Percentiles rank a stretch among this genome's conserved stretches.
Conservation (phyloP, 176 grass and related monocot genomes). For the Oryza punctata region DNA sequence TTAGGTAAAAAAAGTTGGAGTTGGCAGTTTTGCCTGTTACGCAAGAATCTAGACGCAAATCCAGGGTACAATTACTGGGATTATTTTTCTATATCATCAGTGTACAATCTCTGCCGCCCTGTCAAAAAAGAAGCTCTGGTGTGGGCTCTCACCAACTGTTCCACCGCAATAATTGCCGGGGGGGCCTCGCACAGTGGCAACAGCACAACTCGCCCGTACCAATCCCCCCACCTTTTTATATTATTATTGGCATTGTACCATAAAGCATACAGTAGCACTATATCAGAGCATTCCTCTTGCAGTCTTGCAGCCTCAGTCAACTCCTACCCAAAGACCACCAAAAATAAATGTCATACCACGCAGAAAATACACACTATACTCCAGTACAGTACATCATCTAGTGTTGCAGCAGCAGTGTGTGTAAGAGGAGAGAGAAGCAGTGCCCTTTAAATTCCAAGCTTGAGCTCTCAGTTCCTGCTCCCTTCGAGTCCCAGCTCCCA, state of each 20-base stretch:
- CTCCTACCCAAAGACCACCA: constrained; percentile 44
- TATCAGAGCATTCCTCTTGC: constrained; percentile 64
- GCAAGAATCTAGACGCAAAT: background rate
- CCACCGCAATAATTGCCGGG: constrained; percentile 51
- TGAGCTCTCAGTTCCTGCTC: constrained; percentile 9
- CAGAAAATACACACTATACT: background rate
- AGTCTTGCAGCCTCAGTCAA: constrained; percentile 48
- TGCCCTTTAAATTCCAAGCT: constrained; percentile 37
- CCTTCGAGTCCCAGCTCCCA: constrained; percentile 1
- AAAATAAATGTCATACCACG: constrained; percentile 23
- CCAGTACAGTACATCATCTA: background rate
- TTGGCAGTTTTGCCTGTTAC: background rate
- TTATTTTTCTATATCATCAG: background rate
- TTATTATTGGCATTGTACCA: constrained; percentile 57
- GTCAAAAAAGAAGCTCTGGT: constrained; percentile 44
- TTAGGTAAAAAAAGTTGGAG: background rate
- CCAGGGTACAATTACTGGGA: background rate
- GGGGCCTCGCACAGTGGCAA: constrained; percentile 31
- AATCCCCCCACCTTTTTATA: constrained; percentile 24
- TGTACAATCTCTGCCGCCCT: constrained; percentile 30
- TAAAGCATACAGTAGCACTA: constrained; percentile 65
- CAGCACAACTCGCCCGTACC: constrained; percentile 52
- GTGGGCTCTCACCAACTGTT: constrained; percentile 41
- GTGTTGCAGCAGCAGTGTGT: background rate
- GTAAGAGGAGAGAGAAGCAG: background rate